Conservation (phyloP, 140 eudicot genomes). For the Senecio squalidus region DNA sequence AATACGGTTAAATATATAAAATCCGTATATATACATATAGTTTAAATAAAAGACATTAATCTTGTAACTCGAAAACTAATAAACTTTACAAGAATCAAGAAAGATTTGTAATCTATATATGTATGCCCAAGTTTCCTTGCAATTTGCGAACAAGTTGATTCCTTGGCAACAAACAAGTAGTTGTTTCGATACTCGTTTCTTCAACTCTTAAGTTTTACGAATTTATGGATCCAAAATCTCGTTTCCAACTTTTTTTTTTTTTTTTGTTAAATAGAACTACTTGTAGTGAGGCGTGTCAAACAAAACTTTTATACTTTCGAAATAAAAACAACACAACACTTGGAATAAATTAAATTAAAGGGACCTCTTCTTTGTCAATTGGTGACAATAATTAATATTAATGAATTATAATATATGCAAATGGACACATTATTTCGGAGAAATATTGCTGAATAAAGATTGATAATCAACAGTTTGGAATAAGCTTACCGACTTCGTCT, state of each 20-base stretch:
- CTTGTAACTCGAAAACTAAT: no score
- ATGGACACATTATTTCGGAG: neutral
- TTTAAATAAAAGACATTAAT: neutral
- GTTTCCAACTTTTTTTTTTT: no score
- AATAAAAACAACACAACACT: slow-evolving; percentile 10
- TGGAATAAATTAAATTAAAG: slow-evolving; percentile 2
- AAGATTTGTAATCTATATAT: no score
- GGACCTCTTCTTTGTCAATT: slow-evolving; percentile 9
- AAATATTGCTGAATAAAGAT: neutral
- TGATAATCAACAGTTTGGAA: slow-evolving; percentile 4
- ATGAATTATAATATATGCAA: slow-evolving; percentile 15
- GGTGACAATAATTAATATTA: slow-evolving; percentile 1
- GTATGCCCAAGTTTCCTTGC: no score
- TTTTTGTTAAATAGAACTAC: neutral
- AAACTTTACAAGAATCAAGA: no score
- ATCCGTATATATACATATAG: neutral
- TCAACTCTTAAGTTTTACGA: neutral
- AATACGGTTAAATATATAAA: no score
- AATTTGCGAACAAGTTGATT: neutral
- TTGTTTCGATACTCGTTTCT: neutral
- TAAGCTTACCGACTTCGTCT: slow-evolving; percentile 8
- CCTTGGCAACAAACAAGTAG: neutral
- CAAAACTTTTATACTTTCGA: slow-evolving; percentile 2
- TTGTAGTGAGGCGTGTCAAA: slow-evolving; percentile 12
- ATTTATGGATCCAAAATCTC: slow-evolving; percentile 23